phyloP scores from a whole-genome alignment of 2,329 filamentous ascomycete species.

The Alternaria sp. region DNA sequence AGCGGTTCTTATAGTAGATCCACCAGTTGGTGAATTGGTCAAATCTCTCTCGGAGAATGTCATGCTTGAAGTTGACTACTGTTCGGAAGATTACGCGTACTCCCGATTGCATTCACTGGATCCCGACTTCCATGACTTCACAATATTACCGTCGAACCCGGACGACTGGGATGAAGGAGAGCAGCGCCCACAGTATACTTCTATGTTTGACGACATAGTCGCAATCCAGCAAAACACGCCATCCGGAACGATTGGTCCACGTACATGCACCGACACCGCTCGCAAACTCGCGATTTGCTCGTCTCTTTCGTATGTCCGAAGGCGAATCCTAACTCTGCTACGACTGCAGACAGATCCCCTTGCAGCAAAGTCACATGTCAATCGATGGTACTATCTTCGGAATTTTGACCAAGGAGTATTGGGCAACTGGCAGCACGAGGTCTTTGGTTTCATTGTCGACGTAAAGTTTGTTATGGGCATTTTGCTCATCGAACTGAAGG shows the following conservation, averaged over 20 bases:
- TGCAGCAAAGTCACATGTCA: no score
- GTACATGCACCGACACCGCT: conserved; percentile 3
- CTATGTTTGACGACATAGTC: conserved; percentile 6
- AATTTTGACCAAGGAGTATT: no score
- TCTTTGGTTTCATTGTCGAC: no score
- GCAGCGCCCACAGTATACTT: conserved; percentile 1
- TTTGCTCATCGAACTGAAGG: no score
- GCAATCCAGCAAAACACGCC: background rate
- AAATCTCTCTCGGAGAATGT: background rate
- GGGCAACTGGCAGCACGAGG: no score
- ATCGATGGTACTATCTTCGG: no score
- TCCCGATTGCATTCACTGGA: conserved; percentile 6
- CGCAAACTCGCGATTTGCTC: conserved; percentile 6
- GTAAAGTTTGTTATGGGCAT: no score
- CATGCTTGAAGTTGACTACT: background rate
- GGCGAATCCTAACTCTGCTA: no score
- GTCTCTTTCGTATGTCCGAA: conserved; percentile 2
- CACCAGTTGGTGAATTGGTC: background rate
- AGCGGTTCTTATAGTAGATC: background rate
- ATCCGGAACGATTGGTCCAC: background rate
- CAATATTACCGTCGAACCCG: background rate
- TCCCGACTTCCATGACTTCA: conserved; percentile 5
- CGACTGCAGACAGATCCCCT: no score
- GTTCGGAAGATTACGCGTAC: background rate
- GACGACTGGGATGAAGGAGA: background rate